Conservation (phyloP, 2,329 filamentous ascomycete species). For the Didymella exigua region DNA sequence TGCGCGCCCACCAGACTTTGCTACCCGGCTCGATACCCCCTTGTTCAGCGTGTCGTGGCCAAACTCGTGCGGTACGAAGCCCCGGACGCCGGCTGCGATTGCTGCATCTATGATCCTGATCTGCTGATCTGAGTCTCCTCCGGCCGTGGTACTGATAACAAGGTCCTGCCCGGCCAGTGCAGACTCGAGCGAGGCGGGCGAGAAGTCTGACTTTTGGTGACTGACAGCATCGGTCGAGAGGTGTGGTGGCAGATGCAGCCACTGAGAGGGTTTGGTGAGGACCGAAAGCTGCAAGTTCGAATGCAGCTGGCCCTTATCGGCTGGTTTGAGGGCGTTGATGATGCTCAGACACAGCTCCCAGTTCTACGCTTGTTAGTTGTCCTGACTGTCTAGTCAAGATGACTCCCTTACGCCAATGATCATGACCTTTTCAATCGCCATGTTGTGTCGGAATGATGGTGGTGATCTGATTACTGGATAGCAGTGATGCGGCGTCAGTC, state of each 20-base stretch:
- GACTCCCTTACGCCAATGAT: constrained; percentile 33
- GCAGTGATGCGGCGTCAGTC: neutral
- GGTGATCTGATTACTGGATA: neutral
- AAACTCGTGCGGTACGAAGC: constrained; percentile 53
- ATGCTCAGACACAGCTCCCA: constrained; percentile 32
- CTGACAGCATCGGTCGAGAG: constrained; percentile 15
- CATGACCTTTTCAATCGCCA: constrained; percentile 31
- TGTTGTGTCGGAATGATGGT: neutral
- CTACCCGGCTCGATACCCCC: constrained; percentile 36
- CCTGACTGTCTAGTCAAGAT: too few relatives aligned
- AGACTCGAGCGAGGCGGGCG: constrained; percentile 33
- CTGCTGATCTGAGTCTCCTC: constrained; percentile 35
- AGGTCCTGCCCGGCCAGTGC: constrained; percentile 48
- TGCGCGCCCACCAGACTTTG: constrained; percentile 36
- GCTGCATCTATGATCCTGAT: constrained; percentile 48
- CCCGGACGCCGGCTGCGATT: constrained; percentile 47
- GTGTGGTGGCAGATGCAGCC: constrained; percentile 25
- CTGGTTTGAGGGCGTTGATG: constrained; percentile 27
- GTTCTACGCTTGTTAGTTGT: constrained; percentile 29
- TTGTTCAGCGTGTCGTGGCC: constrained; percentile 45
- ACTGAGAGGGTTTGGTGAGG: constrained; percentile 35
- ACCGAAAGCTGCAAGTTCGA: constrained; percentile 25
- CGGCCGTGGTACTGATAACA: constrained; percentile 42
- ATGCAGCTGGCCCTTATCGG: neutral
- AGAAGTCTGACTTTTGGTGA: constrained; percentile 40